Evolutionary conservation across 208 protist species (phyloP).

Genomic region (Leishmania lainsoni): DNA sequence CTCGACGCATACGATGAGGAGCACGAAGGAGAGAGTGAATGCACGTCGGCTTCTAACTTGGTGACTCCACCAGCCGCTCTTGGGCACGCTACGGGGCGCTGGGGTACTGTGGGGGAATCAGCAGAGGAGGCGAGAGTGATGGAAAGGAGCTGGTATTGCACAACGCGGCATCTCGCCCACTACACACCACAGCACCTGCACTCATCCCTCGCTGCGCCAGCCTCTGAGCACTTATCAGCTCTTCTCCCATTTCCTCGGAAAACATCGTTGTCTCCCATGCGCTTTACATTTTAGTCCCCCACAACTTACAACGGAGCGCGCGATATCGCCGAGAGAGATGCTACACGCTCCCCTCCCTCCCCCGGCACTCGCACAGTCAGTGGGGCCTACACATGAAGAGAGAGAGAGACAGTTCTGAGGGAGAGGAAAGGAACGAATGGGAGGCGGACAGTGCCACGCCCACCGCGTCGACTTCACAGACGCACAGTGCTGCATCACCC

Average conservation of each 20-base stretch:
- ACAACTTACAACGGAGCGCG: neutral
- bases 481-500: neutral
- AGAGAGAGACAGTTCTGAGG: neutral
- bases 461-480: neutral
- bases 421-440: neutral
- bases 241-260: too few species aligned
- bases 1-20: neutral
- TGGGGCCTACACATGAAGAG: neutral
- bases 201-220: neutral
- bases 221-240: neutral
- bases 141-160: neutral
- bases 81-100: neutral
- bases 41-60: neutral
- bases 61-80: neutral
- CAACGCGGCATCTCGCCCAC: neutral
- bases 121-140: neutral
- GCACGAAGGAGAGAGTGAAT: neutral
- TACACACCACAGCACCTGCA: neutral
- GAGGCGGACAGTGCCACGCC: neutral
- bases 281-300: neutral
- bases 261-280: too few species aligned
- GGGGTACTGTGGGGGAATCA: neutral
- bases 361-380: neutral
- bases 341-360: neutral
- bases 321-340: neutral